These are phyloP conservation scores for Pseudogymnoascus sp. DNA, from an alignment of 2,329 filamentous ascomycete genomes.

Conservation along the genomic window DNA sequence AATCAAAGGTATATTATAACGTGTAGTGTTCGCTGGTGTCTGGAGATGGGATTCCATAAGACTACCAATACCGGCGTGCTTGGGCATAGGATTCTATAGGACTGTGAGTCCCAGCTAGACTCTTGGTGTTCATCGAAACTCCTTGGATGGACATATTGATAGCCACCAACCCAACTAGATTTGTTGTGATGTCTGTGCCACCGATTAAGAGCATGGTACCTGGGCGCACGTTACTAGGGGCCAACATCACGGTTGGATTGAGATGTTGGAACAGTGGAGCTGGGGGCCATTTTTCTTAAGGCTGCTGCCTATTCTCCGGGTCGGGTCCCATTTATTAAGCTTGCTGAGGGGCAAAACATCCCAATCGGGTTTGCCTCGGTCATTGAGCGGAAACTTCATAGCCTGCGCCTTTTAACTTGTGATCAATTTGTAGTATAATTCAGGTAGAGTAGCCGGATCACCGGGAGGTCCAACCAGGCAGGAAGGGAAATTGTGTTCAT, in stretches of 20 bases:
- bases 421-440: background rate
- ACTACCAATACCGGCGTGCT: no score
- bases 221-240: background rate
- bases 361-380: background rate
- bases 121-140: background rate
- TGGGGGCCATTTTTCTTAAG: background rate
- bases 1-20: background rate
- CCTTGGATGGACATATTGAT: background rate
- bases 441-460: background rate
- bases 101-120: background rate
- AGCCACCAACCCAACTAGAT: background rate
- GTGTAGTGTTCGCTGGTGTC: background rate
- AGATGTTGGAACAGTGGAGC: background rate
- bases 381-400: background rate
- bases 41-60: no score
- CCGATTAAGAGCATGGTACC: background rate
- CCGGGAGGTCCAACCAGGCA: background rate
- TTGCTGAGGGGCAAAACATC: background rate
- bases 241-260: background rate
- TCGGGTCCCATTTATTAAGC: background rate
- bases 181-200: background rate
- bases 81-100: background rate
- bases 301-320: conserved; percentile 1
- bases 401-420: background rate
- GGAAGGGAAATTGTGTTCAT: background rate